Conservation (phyloP, 768 basidiomycete species). For the Dacryopinax primogenitus region DNA sequence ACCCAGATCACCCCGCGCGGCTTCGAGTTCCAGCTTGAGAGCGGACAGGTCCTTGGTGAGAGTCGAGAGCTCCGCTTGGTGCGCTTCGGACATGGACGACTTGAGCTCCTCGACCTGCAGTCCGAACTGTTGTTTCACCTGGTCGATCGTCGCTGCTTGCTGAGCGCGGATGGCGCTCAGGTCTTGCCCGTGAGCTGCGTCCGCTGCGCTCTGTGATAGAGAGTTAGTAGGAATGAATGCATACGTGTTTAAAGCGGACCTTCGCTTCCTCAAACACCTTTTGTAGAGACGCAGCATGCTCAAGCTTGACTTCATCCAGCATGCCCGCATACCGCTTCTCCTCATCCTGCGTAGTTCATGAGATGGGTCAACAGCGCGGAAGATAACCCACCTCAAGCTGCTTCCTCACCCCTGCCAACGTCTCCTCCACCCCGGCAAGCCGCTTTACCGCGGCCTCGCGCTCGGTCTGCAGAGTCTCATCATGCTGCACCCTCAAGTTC, state of each 20-base stretch:
- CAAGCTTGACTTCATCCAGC: constrained; percentile 32
- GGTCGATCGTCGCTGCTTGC: constrained; percentile 53
- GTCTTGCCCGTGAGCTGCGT: constrained; percentile 51
- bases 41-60: constrained; percentile 52
- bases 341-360: constrained; percentile 38
- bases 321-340: constrained; percentile 54
- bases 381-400: constrained; percentile 51
- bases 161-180: constrained; percentile 55
- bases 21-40: constrained; percentile 61
- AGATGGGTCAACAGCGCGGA: constrained; percentile 8
- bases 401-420: constrained; percentile 37
- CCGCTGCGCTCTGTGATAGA: constrained; percentile 49
- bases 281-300: constrained; percentile 17
- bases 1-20: constrained; percentile 67
- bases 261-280: constrained; percentile 67
- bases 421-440: neutral
- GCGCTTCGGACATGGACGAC: constrained; percentile 46
- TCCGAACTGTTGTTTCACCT: constrained; percentile 52
- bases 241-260: constrained; percentile 30
- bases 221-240: constrained; percentile 9
- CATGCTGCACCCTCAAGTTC: neutral
- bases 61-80: constrained; percentile 43
- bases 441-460: neutral
- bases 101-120: constrained; percentile 48
- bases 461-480: neutral